Base-by-base conservation (phyloP, 1,139 yeast genomes). In the Pichia kudriavzevii region DNA sequence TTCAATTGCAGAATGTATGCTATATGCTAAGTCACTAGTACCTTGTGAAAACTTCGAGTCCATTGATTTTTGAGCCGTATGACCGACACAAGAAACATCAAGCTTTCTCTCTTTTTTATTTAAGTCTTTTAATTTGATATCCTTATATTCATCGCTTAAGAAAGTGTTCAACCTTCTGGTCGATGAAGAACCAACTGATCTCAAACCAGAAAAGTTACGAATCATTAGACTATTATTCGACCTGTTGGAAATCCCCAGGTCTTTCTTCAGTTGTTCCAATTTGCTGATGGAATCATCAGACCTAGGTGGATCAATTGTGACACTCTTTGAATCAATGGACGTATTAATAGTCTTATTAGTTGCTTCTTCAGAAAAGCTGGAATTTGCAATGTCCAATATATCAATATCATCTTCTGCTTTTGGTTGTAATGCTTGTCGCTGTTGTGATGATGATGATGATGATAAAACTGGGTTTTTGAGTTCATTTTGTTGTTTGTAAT, bases 1-100 rank as follows among this genome's bases (percentile, higher is more conserved):
- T 12, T 53, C 52, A 22, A 49, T 44, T 10, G 56, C 58, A 2
- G 57, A 48, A 35, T 53, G 58, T 12, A 55, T 40, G 33, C 57
- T 51, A 34, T 48, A 53, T 2, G 52, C 39, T 3, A 42, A 44
- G 35, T 52, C 56, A 7, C 30, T 30, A 28, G 45, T 46, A 10
- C 15, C 22, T 9, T 16, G 29, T 26, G 17, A 18, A 12, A 18
- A 22, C 7, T 18, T 26, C 3, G 4, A 7, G 7, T 4, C 9
- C 10, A 11, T 7, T 8, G 10, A 11, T 7, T 50, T 44, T 12
- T 46, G 45, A 32, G 48, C 52, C 6, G 44, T 15, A 23, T 37
- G 39, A n/a, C n/a, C n/a, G n/a, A n/a, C n/a, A n/a, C n/a, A n/a
- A n/a, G n/a, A n/a, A n/a, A n/a, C n/a, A n/a, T n/a, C n/a, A n/a